These are phyloP conservation scores for Neurospora sp. DNA, from an alignment of 495 filamentous ascomycete species.

Conservation along the genomic window DNA sequence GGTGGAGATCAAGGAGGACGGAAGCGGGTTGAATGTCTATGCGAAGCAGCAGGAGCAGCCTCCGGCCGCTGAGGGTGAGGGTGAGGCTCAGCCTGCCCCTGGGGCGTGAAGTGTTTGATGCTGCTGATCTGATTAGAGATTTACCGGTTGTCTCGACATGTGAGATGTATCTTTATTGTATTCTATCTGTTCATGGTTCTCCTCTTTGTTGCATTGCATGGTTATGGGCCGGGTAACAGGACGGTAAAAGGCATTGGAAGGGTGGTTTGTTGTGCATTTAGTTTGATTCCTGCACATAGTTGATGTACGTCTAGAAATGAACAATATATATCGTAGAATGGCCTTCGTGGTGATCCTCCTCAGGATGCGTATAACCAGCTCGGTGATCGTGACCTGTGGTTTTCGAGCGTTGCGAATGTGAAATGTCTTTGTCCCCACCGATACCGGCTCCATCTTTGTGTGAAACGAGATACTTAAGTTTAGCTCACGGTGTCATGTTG, in stretches of 20 bases:
- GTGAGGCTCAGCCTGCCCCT: background rate
- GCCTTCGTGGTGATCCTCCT: background rate
- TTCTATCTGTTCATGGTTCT: background rate
- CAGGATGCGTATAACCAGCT: background rate
- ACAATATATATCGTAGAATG: background rate
- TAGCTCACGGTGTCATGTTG: background rate
- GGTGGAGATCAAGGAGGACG: conserved; percentile 52
- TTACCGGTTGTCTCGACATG: background rate
- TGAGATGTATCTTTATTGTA: background rate
- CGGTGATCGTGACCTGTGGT: background rate
- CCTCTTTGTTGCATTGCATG: background rate
- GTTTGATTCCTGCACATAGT: background rate
- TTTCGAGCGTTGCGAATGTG: background rate
- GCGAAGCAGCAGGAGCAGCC: background rate
- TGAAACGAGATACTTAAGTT: background rate
- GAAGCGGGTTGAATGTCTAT: conserved; percentile 38
- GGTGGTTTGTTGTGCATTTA: background rate
- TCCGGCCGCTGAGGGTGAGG: background rate
- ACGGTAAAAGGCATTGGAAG: background rate
- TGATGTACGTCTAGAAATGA: background rate
- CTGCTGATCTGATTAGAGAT: background rate
- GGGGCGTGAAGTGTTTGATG: background rate
- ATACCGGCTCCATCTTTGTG: background rate
- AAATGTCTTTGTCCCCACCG: background rate
- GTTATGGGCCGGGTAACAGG: background rate